phyloP scores from a whole-genome alignment of 257 asterid species.

The Cynanchum wilfordii region DNA sequence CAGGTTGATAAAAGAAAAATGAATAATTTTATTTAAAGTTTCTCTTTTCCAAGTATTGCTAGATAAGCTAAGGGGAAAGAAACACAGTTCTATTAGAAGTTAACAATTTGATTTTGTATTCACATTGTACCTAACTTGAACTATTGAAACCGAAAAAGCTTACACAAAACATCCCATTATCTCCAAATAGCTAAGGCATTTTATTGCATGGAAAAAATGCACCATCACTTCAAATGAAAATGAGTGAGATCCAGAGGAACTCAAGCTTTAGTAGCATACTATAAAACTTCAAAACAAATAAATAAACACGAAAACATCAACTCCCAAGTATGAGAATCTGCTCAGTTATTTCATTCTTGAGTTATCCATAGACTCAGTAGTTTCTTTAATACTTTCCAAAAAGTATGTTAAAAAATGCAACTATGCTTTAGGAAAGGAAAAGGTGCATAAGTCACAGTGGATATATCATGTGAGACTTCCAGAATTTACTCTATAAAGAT shows the following conservation, averaged over 20 bases:
- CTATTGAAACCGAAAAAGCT: not conserved
- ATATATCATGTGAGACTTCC: not conserved
- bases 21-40: not conserved
- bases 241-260: not conserved
- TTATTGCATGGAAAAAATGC: not conserved
- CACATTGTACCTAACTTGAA: not conserved
- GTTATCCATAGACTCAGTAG: not conserved
- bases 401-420: not conserved
- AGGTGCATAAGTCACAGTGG: not conserved
- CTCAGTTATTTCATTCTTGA: not conserved
- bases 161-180: not conserved
- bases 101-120: not conserved
- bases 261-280: not conserved
- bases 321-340: not conserved
- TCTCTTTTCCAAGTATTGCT: not conserved
- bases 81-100: not conserved
- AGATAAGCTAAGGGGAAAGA: not conserved
- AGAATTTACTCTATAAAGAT: conserved; percentile 66
- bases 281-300: not conserved
- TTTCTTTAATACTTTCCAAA: not conserved
- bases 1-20: not conserved
- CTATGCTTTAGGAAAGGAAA: not conserved
- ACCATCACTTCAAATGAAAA: not conserved
- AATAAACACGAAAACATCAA: not conserved
- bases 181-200: not conserved